phyloP scores from a whole-genome alignment of 2,329 filamentous ascomycete genomes.

The Fusarium falciforme region DNA sequence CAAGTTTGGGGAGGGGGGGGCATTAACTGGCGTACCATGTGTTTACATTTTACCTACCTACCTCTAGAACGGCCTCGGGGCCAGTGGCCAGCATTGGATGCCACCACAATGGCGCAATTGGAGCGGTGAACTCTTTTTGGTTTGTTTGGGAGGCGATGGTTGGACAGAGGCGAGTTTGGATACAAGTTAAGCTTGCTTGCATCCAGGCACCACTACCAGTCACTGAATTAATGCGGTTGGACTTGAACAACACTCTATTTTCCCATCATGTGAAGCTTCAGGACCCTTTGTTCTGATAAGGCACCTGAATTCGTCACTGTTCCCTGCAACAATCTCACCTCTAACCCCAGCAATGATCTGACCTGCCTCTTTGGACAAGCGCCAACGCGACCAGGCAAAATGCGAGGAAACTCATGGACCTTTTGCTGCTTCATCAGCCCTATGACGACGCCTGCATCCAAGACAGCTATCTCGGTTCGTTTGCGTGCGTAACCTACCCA shows the following conservation, averaged over 20 bases:
- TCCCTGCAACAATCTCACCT: not conserved
- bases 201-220: not conserved
- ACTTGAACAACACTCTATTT: not conserved
- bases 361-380: slow-evolving; percentile 6
- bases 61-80: not conserved
- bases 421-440: not conserved
- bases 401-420: not conserved
- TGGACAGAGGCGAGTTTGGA: not conserved
- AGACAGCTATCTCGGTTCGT: not conserved
- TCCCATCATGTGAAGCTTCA: not conserved
- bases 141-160: not conserved
- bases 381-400: not conserved
- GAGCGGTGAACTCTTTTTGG: not conserved
- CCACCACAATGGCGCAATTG: slow-evolving; percentile 11
- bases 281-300: not conserved
- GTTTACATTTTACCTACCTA: slow-evolving; percentile 9
- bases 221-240: not conserved
- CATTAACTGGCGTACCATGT: slow-evolving; percentile 20
- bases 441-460: not conserved
- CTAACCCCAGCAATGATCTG: not conserved
- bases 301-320: not conserved
- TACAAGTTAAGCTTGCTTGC: not conserved
- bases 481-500: not conserved
- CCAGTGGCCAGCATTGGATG: not conserved
- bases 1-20: slow-evolving; percentile 7